Percentiles rank a stretch among this genome's conserved stretches.
phyloP scores from a whole-genome alignment of 306 rosid species.

The Casuarina cunninghamiana region DNA sequence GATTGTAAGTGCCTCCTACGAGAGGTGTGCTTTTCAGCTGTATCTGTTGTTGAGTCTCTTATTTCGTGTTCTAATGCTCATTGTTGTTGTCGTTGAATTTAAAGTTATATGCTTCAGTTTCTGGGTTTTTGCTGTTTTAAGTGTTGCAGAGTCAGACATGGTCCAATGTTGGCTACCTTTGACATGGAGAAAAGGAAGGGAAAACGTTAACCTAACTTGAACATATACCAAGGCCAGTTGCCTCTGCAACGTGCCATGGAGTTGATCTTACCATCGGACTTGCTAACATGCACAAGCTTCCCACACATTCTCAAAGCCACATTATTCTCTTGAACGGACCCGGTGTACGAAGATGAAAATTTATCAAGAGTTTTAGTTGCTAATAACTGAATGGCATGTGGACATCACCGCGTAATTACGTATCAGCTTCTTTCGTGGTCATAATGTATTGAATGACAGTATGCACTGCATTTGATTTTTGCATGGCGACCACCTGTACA shows the following conservation, averaged over 20 bases:
- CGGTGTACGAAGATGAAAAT: too few species aligned
- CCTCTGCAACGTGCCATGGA: neutral
- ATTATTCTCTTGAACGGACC: neutral
- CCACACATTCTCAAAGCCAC: neutral
- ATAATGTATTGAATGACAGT: neutral
- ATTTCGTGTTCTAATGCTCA: neutral
- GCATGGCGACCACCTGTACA: constrained; percentile 19
- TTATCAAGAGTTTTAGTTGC: too few species aligned
- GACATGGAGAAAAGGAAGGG: too few species aligned
- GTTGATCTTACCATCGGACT: too few species aligned
- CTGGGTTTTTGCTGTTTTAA: neutral
- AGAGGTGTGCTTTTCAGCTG: neutral
- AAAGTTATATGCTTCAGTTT: neutral
- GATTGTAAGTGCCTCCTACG: neutral
- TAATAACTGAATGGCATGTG: neutral
- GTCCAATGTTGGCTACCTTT: too few species aligned
- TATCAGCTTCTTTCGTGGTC: neutral
- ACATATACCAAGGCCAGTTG: neutral
- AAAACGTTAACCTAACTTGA: too few species aligned
- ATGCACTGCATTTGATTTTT: neutral
- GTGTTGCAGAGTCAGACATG: neutral
- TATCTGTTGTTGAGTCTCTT: neutral
- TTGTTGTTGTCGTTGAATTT: neutral
- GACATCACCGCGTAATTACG: neutral
- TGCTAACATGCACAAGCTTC: too few species aligned